Percentiles rank a stretch among this genome's conserved stretches.
These are phyloP conservation scores for Rhododendron kiyosumense DNA, from an alignment of 148 eudicot species.

Conservation along the genomic window DNA sequence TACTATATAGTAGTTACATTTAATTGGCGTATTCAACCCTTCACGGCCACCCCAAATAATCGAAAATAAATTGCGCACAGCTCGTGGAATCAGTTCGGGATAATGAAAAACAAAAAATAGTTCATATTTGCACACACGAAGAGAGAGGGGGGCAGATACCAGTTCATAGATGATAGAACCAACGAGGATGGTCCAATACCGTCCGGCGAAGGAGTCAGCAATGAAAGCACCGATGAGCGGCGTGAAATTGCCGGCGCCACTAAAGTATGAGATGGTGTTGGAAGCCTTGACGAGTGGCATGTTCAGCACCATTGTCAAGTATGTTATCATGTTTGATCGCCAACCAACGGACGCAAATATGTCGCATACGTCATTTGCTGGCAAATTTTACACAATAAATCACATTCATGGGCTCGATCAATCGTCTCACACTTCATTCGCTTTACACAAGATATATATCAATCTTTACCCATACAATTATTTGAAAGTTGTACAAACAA, in stretches of 20 bases:
- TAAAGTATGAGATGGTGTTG: constrained; percentile 62
- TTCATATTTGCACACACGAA: too few relatives aligned
- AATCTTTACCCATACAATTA: neutral
- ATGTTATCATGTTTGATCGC: constrained; percentile 68
- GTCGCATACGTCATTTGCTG: constrained; percentile 80
- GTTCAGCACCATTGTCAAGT: constrained; percentile 56
- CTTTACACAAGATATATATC: neutral
- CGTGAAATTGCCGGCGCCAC: constrained; percentile 60
- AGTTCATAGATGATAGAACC: constrained; percentile 57
- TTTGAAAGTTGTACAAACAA: neutral
- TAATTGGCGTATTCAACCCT: too few relatives aligned
- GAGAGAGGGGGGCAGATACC: constrained; percentile 25
- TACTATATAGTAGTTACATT: too few relatives aligned
- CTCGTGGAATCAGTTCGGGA: neutral
- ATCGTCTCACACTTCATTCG: neutral
- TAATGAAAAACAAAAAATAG: neutral
- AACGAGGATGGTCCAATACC: constrained; percentile 63
- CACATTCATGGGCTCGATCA: neutral
- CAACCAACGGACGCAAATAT: constrained; percentile 58
- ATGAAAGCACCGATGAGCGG: constrained; percentile 72
- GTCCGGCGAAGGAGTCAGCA: constrained; percentile 77
- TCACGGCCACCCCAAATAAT: too few relatives aligned
- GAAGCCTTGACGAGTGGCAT: constrained; percentile 74
- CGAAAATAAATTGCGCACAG: too few relatives aligned
- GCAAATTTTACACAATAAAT: neutral